Base-by-base conservation (phyloP, 2,329 filamentous ascomycete species). In the Calonectria pseudoreteaudii region DNA sequence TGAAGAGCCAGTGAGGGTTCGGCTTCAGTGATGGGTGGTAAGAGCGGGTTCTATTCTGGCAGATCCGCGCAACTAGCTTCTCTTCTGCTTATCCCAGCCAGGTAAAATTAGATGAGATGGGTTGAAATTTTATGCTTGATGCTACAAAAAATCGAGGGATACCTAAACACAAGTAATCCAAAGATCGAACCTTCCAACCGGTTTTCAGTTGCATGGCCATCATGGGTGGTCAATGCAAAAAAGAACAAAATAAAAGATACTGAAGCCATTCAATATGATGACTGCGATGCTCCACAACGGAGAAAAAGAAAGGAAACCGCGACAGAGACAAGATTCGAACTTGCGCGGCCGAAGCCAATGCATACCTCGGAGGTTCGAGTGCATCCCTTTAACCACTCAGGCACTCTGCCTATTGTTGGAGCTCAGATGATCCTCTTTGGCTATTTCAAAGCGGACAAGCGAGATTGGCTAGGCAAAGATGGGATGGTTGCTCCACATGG, bases 271-370 rank as follows among this genome's bases (percentile, higher is more conserved):
- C 6, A n/a, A 9, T 11, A 23, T 6, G 1, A 13, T 47, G 3
- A 13, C 18, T 23, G n/a, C 10, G 20, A 2, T 3, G 1, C 2
- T 47, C 2, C 11, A 23, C 3, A 23, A 5, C 13, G 2, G 44
- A n/a, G 20, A 47, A 47, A 47, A 47, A 23, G 18, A 20, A 47
- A 47, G 18, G 44, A 20, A 47, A 47, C 44, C 44, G 44, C 44
- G 44, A 47, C 44, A 47, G 44, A 47, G 44, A 47, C 44, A 47
- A 47, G 44, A 47, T 47, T 47, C 44, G 44, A 47, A 47, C 44
- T 47, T 47, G 44, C 44, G 44, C 44, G 44, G 44, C 44, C 44
- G 44, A 47, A 47, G 10, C 44, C 44, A 47, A 47, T 47, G 44
- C 44, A 47, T 47, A 47, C 44, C 44, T 47, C 44, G 44, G 44